Percentiles rank a stretch among this genome's conserved stretches.
Evolutionary conservation across 768 basidiomycete species (phyloP).

Genomic region (Suillus discolor): DNA sequence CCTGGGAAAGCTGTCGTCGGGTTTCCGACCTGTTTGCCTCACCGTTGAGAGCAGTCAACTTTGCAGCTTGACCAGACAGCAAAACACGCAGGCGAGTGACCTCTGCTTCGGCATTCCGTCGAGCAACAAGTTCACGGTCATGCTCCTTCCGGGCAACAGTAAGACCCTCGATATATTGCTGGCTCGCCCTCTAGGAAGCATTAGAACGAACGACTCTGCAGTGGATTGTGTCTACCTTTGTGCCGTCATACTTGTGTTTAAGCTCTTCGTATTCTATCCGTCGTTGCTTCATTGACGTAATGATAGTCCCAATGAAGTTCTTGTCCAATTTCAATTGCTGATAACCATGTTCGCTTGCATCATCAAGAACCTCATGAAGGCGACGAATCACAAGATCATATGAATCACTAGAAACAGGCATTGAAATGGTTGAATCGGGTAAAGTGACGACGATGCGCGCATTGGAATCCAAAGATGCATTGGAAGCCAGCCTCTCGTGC

Average conservation of each 20-base stretch:
- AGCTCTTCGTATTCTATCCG: constrained; percentile 63
- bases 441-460: constrained; percentile 50
- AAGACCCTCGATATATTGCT: constrained; percentile 90
- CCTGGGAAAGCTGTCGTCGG: constrained; percentile 76
- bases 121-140: constrained; percentile 84
- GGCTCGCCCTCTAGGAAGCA: constrained; percentile 74
- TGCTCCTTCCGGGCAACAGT: constrained; percentile 94
- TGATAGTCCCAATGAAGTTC: constrained; percentile 69
- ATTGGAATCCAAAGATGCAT: constrained; percentile 23
- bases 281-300: constrained; percentile 65
- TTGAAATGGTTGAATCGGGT: constrained; percentile 35
- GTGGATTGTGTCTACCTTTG: constrained; percentile 65
- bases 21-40: constrained; percentile 79
- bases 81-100: constrained; percentile 83
- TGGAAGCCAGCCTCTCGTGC: constrained; percentile 30
- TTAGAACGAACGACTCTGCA: constrained; percentile 7
- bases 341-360: constrained; percentile 60
- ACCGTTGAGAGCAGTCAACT: constrained; percentile 81
- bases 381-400: constrained; percentile 49
- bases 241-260: constrained; percentile 79
- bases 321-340: constrained; percentile 72
- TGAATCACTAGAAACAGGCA: constrained; percentile 34
- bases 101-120: constrained; percentile 91
- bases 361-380: constrained; percentile 62
- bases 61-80: constrained; percentile 86